phyloP scores from a whole-genome alignment of 2,329 filamentous ascomycete species.

The Didymella sp. region DNA sequence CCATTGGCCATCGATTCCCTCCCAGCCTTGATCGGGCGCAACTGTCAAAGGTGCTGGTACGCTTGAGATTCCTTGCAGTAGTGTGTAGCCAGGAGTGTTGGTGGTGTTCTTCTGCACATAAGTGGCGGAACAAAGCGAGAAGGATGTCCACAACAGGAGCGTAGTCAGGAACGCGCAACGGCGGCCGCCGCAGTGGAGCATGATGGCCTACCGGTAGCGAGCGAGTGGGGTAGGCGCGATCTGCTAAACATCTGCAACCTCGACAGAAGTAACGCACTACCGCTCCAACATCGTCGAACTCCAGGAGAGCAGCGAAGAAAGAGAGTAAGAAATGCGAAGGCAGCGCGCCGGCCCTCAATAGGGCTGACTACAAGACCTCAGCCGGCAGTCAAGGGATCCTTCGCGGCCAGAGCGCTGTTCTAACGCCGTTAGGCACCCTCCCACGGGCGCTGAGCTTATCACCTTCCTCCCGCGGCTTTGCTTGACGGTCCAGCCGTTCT shows the following conservation, averaged over 20 bases:
- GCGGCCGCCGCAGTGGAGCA: slow-evolving; percentile 9
- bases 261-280: slow-evolving; percentile 8
- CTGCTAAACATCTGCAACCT: slow-evolving; percentile 13
- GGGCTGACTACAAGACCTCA: slow-evolving; percentile 10
- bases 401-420: slow-evolving; percentile 16
- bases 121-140: slow-evolving; percentile 29
- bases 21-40: slow-evolving; percentile 48
- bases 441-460: slow-evolving; percentile 11
- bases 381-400: slow-evolving; percentile 14
- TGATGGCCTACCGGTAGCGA: slow-evolving; percentile 9
- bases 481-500: slow-evolving; percentile 1
- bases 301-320: background rate
- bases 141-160: slow-evolving; percentile 23
- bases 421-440: slow-evolving; percentile 27
- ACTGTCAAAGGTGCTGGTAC: slow-evolving; percentile 44
- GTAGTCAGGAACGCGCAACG: slow-evolving; percentile 24
- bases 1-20: slow-evolving; percentile 60
- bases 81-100: slow-evolving; percentile 26
- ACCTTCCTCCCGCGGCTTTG: slow-evolving; percentile 18
- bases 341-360: slow-evolving; percentile 4
- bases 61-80: slow-evolving; percentile 27
- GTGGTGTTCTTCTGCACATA: slow-evolving; percentile 35
- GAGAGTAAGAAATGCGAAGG: background rate
- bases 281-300: slow-evolving; percentile 8
- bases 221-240: slow-evolving; percentile 8